Evolutionary conservation across 2,329 filamentous ascomycete species (phyloP).

Genomic region (Talaromyces marneffei): DNA sequence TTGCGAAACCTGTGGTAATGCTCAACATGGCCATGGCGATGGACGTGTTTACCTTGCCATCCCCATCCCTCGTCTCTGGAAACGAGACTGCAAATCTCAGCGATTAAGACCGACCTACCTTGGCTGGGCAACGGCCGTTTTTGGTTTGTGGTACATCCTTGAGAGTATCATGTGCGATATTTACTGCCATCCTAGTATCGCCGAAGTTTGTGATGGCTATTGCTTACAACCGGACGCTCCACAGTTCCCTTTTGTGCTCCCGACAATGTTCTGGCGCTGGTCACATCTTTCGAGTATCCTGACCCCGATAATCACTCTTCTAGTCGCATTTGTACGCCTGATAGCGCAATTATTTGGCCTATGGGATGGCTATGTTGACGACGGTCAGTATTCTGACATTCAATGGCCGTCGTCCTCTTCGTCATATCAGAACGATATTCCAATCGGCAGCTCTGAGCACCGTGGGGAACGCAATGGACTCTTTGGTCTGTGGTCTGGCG

Average conservation of each 20-base stretch:
- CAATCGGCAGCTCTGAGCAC: conserved; percentile 4
- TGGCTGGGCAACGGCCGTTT: conserved; percentile 35
- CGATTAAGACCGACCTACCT: conserved; percentile 33
- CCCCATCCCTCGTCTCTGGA: conserved; percentile 34
- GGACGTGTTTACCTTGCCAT: conserved; percentile 28
- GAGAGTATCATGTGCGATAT: conserved; percentile 46
- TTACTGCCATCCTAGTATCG: conserved; percentile 48
- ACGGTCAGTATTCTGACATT: conserved; percentile 10
- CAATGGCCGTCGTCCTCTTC: neutral
- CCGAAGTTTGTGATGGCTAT: conserved; percentile 45
- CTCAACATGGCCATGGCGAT: conserved; percentile 18
- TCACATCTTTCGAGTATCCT: conserved; percentile 31
- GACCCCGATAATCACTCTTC: conserved; percentile 27
- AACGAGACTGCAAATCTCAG: conserved; percentile 22
- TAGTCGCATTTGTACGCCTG: conserved; percentile 27
- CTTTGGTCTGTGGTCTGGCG: conserved; percentile 1
- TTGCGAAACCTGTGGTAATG: conserved; percentile 21
- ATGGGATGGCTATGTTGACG: conserved; percentile 40
- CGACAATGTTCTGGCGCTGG: conserved; percentile 49
- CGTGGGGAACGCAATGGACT: neutral
- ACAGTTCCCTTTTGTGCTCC: conserved; percentile 50
- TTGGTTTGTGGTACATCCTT: conserved; percentile 45
- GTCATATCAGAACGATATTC: conserved; percentile 11
- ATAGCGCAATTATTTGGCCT: conserved; percentile 34
- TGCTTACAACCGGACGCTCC: conserved; percentile 50